Percentiles rank a stretch among this genome's conserved stretches.
Evolutionary conservation across 345 rosid species (phyloP).

Genomic region (Salix viminalis): DNA sequence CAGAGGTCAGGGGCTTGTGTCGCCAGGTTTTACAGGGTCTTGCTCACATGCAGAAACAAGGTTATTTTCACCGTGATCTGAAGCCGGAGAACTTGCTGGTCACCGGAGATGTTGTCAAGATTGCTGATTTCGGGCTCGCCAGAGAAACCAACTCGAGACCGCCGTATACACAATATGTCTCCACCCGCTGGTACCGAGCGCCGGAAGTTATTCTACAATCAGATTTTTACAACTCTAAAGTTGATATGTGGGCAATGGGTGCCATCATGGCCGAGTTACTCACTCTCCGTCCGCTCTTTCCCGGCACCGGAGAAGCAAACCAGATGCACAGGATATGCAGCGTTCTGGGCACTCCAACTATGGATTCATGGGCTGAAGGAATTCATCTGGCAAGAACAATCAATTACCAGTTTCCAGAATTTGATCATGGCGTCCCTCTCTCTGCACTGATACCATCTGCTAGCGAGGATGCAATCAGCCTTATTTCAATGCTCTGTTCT

Average conservation of each 20-base stretch:
- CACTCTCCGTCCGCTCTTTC: conserved; percentile 79
- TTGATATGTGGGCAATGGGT: conserved; percentile 99
- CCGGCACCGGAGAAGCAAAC: conserved; percentile 92
- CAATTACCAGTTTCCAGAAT: conserved; percentile 79
- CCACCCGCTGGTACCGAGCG: conserved; percentile 99
- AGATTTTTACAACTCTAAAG: conserved; percentile 63
- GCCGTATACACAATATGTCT: conserved; percentile 86
- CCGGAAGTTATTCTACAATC: conserved; percentile 96
- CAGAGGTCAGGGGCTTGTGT: conserved; percentile 82
- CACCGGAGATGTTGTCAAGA: conserved; percentile 64
- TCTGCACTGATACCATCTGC: conserved; percentile 61
- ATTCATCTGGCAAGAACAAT: conserved; percentile 68
- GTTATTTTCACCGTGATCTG: conserved; percentile 95
- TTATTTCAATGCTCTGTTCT: conserved; percentile 75
- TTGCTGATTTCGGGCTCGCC: conserved; percentile 98
- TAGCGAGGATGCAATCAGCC: conserved; percentile 59
- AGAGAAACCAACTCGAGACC: conserved; percentile 82
- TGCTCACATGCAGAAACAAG: conserved; percentile 83
- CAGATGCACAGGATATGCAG: conserved; percentile 88
- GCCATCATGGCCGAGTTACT: conserved; percentile 92
- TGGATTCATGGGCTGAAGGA: conserved; percentile 81
- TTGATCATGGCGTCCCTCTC: conserved; percentile 42
- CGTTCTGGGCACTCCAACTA: conserved; percentile 76
- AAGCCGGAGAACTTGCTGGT: conserved; percentile 94
- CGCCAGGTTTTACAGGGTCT: conserved; percentile 97